Base-by-base conservation (phyloP, 306 rosid genomes). In the Lagenaria siceraria region DNA sequence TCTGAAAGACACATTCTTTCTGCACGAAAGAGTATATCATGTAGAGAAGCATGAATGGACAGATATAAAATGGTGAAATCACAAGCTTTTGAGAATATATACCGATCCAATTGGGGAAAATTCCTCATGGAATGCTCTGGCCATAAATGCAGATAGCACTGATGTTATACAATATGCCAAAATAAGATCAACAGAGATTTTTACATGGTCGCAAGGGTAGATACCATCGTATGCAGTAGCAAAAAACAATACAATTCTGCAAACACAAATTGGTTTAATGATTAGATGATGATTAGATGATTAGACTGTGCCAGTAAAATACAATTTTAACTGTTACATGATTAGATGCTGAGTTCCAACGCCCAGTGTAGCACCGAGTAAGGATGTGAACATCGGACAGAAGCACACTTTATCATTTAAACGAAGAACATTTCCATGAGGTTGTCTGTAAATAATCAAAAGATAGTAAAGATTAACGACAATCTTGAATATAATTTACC, bases 1-100 rank as follows among this genome's bases (percentile, higher is more conserved):
- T 64, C 10, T 61, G 81, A 69, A 77, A 77, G 27, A 73, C 78
- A 43, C 83, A 70, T 27, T 83, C 79, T 77, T 72, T 83, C 81
- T 80, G 77, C 70, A 71, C 9, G 19, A 68, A 38, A 12, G 21
- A 31, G n/a, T 13, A 13, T 13, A 10, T 75, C 22, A 38, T 51
- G 48, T 31, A 0, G 54, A 49, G 18, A 13, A 21, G 21, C 7
- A 51, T 9, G 38, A 46, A 38, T 21, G 25, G 52, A 71, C 15
- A 61, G 31, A 61, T 61, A 14, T 29, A 61, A 27, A 29, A 25
- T 15, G 42, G n/a, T 29, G 68, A 61, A 46, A 61, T 61, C 17
- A 61, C 9, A 61, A 73, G 77, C 8, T 24, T 49, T 75, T n/a
- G 52, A 35, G 51, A 38, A 19, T 11, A 31, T 46, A 46, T 75